Evolutionary conservation across 2,329 filamentous ascomycete species (phyloP).

Genomic region (Zopfia rhizophila): DNA sequence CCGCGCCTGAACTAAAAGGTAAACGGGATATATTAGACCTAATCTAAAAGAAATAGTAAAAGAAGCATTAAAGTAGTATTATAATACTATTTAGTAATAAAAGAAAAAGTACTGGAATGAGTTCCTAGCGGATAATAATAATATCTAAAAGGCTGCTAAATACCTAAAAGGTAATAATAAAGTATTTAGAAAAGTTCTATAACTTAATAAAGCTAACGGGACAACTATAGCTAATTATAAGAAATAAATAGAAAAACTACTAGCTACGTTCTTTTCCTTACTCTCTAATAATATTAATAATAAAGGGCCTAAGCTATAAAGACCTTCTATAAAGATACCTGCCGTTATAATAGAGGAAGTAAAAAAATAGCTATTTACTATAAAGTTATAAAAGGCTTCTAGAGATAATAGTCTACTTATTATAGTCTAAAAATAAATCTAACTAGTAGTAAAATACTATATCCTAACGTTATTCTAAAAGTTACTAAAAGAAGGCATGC

Average conservation of each 20-base stretch:
- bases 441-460: constrained; percentile 22
- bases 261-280: constrained; percentile 15
- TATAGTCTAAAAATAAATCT: constrained; percentile 22
- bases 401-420: constrained; percentile 16
- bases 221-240: constrained; percentile 12
- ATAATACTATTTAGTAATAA: constrained; percentile 19
- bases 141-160: constrained; percentile 19
- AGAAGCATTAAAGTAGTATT: constrained; percentile 15
- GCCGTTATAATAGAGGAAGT: constrained; percentile 16
- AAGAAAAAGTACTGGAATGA: constrained; percentile 22
- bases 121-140: constrained; percentile 18
- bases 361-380: constrained; percentile 14
- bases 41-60: constrained; percentile 17
- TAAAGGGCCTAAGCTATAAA: constrained; percentile 13
- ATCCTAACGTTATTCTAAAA: constrained; percentile 23
- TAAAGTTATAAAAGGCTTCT: constrained; percentile 21
- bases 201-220: constrained; percentile 15
- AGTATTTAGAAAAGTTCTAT: constrained; percentile 19
- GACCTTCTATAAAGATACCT: constrained; percentile 12
- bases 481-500: constrained; percentile 19
- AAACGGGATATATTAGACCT: constrained; percentile 7
- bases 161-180: constrained; percentile 17
- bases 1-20: constrained; percentile 14
- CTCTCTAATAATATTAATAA: constrained; percentile 14
- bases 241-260: constrained; percentile 15